phyloP scores from a whole-genome alignment of 106 monocot genomes.

The Allium sativum region DNA sequence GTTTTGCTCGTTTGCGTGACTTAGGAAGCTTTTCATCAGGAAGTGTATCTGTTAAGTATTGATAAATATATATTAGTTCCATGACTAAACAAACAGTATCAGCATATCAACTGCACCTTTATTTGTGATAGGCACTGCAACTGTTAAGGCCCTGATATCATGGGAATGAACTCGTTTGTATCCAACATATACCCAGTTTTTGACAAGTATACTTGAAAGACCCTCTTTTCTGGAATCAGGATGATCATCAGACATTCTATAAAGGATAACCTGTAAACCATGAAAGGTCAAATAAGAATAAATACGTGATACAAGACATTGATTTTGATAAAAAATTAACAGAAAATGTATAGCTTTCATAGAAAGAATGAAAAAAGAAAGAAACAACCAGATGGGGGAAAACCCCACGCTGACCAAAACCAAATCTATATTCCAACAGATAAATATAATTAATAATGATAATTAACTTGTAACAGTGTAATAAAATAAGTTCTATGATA shows the following conservation, averaged over 20 bases:
- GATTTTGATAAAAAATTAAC: too few species aligned
- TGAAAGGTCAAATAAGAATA: background rate
- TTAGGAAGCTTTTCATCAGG: slow-evolving; percentile 50
- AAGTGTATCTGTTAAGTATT: slow-evolving; percentile 31
- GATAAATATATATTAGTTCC: background rate
- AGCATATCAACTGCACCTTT: slow-evolving; percentile 38
- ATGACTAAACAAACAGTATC: background rate
- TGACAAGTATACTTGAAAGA: slow-evolving; percentile 14
- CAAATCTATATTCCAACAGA: too few species aligned
- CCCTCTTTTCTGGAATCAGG: slow-evolving; percentile 13
- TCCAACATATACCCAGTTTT: slow-evolving; percentile 74
- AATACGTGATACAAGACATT: too few species aligned
- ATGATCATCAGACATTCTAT: slow-evolving; percentile 45
- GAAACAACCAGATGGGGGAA: too few species aligned
- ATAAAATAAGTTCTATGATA: background rate
- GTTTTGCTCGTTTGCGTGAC: slow-evolving; percentile 35
- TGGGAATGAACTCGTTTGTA: slow-evolving; percentile 74
- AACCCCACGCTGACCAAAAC: too few species aligned
- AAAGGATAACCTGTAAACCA: slow-evolving; percentile 70
- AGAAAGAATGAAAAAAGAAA: too few species aligned
- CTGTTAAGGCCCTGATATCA: slow-evolving; percentile 75
- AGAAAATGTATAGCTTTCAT: too few species aligned
- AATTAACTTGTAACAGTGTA: too few species aligned
- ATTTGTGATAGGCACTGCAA: slow-evolving; percentile 63
- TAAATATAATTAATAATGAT: too few species aligned